Percentiles rank a stretch among this genome's conserved stretches.
Conservation (phyloP, 2,329 filamentous ascomycete species). For the Alternaria incomplexa region DNA sequence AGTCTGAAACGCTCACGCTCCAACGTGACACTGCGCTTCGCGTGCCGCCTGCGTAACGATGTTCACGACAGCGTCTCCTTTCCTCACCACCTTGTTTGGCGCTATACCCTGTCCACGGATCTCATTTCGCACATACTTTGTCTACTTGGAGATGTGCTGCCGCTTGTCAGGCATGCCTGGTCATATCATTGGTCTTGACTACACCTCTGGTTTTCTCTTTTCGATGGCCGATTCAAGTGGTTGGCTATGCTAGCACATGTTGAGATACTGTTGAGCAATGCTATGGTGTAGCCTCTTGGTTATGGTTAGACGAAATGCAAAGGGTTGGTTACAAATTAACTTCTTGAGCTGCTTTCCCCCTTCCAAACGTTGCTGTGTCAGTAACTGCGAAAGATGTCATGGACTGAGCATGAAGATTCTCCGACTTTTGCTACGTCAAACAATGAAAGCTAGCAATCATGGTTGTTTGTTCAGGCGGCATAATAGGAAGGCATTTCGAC, state of each 20-base stretch:
- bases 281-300: background rate
- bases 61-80: background rate
- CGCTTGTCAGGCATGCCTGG: background rate
- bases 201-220: background rate
- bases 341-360: background rate
- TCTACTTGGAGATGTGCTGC: background rate
- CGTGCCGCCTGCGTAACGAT: conserved; percentile 2
- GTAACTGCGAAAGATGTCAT: background rate
- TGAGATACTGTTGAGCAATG: background rate
- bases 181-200: background rate
- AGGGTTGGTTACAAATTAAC: background rate
- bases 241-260: background rate
- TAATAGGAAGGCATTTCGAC: background rate
- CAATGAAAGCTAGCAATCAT: background rate
- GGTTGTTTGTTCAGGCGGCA: background rate
- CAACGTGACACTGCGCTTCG: background rate
- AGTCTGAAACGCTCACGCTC: background rate
- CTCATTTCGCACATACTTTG: background rate
- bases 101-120: background rate
- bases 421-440: background rate
- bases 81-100: background rate
- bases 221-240: background rate
- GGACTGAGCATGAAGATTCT: background rate
- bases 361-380: background rate
- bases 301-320: background rate